Evolutionary conservation across 306 rosid species (phyloP), one percentile per base, ranked within the genome.

Genomic region (Cicer cuneatum): DNA sequence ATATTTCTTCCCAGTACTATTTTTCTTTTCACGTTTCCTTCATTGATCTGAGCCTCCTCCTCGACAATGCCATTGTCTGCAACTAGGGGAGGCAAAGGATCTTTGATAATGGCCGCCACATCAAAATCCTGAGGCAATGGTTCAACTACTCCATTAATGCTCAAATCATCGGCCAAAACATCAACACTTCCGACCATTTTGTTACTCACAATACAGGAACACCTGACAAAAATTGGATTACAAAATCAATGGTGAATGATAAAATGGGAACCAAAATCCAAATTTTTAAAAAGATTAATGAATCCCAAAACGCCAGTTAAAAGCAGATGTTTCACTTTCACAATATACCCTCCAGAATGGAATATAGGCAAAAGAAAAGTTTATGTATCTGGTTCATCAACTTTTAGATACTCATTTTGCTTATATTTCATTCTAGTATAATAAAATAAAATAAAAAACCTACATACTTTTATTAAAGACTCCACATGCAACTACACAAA

Each of bases 1-100:
- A 90, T 89, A 79, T 93, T 93, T 83, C 88, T 83, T 12, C 98
- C 98, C 45, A 90, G 78, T 11, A 89, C 97, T 47, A 90, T 93
- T 81, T 81, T 83, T 37, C 86, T 75, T 79, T 29, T 84, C 40
- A n/a, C 81, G 0, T 81, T 80, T 46, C 3, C 78, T 7, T 41
- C 72, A 21, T 18, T 14, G 47, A 51, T 15, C 38, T 7, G 69
- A 19, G 16, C 39, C 39, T 12, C 82, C n/a, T 12, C 76, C 11
- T 47, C 72, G 40, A 10, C 67, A 66, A 13, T 58, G 69, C 38
- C 71, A 57, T 45, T 40, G 1, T 62, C 73, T 73, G 7, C 75
- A 57, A 81, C 41, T 19, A 52, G 40, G 0, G 85, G 42, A 66
- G 87, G 87, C 40, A 84, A 48, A 2, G 82, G 72, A 40, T 84